phyloP scores from a whole-genome alignment of 2,329 filamentous ascomycete species.

The Ophiostoma australiae region DNA sequence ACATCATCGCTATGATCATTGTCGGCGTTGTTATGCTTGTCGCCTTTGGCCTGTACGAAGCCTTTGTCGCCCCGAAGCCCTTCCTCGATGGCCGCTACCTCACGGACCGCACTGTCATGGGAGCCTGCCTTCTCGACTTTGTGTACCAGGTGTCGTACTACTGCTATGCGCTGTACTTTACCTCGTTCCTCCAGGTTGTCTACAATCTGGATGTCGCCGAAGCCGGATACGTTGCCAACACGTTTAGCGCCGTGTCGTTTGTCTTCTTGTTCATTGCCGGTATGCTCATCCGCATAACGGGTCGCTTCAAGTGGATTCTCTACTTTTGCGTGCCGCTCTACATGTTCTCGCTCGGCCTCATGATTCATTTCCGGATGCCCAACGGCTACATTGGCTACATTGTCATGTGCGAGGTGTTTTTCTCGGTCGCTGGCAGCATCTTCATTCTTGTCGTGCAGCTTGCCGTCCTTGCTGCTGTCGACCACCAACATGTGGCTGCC shows the following conservation, averaged over 20 bases:
- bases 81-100: slow-evolving; percentile 42
- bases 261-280: slow-evolving; percentile 45
- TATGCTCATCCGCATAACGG: slow-evolving; percentile 34
- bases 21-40: slow-evolving; percentile 56
- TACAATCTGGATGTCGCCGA: slow-evolving; percentile 32
- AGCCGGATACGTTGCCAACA: slow-evolving; percentile 49
- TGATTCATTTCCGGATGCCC: slow-evolving; percentile 52
- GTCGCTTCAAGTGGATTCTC: slow-evolving; percentile 44
- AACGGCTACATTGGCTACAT: slow-evolving; percentile 46
- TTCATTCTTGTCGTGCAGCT: slow-evolving; percentile 12
- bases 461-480: slow-evolving; percentile 18
- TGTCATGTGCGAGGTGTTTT: slow-evolving; percentile 54
- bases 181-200: slow-evolving; percentile 51
- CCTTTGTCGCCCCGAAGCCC: slow-evolving; percentile 49
- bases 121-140: slow-evolving; percentile 37
- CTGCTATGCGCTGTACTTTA: not conserved
- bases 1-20: slow-evolving; percentile 57
- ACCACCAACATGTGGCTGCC: slow-evolving; percentile 21
- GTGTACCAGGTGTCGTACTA: not conserved
- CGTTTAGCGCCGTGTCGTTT: slow-evolving; percentile 32
- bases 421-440: slow-evolving; percentile 17
- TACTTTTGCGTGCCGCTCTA: slow-evolving; percentile 51
- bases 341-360: slow-evolving; percentile 49
- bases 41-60: slow-evolving; percentile 49
- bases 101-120: slow-evolving; percentile 50